Conservation (phyloP, 2,329 filamentous ascomycete species). For the Capronia coronata region DNA sequence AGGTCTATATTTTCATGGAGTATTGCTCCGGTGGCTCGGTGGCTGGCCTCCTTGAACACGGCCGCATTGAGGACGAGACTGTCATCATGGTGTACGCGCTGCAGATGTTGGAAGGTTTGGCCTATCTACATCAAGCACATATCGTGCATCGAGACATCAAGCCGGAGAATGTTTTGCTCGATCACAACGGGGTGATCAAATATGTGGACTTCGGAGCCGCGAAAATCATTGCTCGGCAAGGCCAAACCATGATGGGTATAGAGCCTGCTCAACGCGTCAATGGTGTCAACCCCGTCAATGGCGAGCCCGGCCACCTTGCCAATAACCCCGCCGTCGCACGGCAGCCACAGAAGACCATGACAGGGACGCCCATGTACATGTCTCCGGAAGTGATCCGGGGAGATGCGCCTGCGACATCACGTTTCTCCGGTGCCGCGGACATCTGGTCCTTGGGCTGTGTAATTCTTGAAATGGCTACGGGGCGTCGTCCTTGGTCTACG, state of each 20-base stretch:
- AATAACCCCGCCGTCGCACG: slow-evolving; percentile 25
- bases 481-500: slow-evolving; percentile 85
- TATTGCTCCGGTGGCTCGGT: slow-evolving; percentile 94
- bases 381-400: slow-evolving; percentile 97
- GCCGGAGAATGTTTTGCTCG: slow-evolving; percentile 92
- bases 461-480: slow-evolving; percentile 95
- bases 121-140: slow-evolving; percentile 82
- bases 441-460: slow-evolving; percentile 97
- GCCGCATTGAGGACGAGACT: slow-evolving; percentile 93
- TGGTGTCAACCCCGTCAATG: no score
- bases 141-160: slow-evolving; percentile 98
- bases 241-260: slow-evolving; percentile 70
- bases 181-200: slow-evolving; percentile 97
- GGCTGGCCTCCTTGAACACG: slow-evolving; percentile 83
- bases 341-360: slow-evolving; percentile 77
- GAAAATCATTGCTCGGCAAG: slow-evolving; percentile 91
- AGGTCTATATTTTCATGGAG: slow-evolving; percentile 99
- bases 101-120: slow-evolving; percentile 87
- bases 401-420: slow-evolving; percentile 48
- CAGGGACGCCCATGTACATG: slow-evolving; percentile 99
- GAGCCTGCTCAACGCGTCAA: slow-evolving; percentile 42
- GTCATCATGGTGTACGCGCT: slow-evolving; percentile 95
- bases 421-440: slow-evolving; percentile 65
- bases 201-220: slow-evolving; percentile 98
- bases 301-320: slow-evolving; percentile 15